Evolutionary conservation across 2,329 filamentous ascomycete species (phyloP).

Genomic region (Pyricularia sp.): DNA sequence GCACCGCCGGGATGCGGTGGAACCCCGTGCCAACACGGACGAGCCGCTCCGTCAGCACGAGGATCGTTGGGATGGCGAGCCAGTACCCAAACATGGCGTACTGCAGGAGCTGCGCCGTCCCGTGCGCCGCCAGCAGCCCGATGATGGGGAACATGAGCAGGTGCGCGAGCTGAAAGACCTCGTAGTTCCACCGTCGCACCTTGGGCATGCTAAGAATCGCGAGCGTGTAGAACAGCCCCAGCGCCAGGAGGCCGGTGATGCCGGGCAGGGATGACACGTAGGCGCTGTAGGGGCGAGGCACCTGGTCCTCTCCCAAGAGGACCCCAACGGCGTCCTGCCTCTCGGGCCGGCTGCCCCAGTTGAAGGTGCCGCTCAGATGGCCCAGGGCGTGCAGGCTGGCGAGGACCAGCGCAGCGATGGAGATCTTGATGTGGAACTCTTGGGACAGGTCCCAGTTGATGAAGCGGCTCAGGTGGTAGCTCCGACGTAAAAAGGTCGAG

Average conservation of each 20-base stretch:
- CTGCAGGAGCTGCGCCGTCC: conserved; percentile 34
- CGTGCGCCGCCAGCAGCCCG: conserved; percentile 40
- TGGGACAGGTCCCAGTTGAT: conserved; percentile 45
- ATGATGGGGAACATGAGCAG: conserved; percentile 46
- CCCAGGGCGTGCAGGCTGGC: conserved; percentile 40
- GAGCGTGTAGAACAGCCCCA: conserved; percentile 36
- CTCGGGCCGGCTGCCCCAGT: conserved; percentile 30
- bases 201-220: conserved; percentile 34
- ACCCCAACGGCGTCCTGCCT: conserved; percentile 30
- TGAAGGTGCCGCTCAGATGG: conserved; percentile 38
- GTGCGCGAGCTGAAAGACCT: conserved; percentile 43
- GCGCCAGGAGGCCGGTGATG: conserved; percentile 33
- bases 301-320: conserved; percentile 28
- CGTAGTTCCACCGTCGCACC: conserved; percentile 37
- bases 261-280: conserved; percentile 35
- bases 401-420: conserved; percentile 33
- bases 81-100: conserved; percentile 44
- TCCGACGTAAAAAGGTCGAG: conserved; percentile 37
- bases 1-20: conserved; percentile 30
- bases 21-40: conserved; percentile 34
- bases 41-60: conserved; percentile 34
- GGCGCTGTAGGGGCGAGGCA: conserved; percentile 28
- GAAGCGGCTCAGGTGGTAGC: conserved; percentile 37
- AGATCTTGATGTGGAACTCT: conserved; percentile 42
- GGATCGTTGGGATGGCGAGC: conserved; percentile 36